phyloP scores from a whole-genome alignment of 495 filamentous ascomycete species.

The Clavariopsis aquatica region DNA sequence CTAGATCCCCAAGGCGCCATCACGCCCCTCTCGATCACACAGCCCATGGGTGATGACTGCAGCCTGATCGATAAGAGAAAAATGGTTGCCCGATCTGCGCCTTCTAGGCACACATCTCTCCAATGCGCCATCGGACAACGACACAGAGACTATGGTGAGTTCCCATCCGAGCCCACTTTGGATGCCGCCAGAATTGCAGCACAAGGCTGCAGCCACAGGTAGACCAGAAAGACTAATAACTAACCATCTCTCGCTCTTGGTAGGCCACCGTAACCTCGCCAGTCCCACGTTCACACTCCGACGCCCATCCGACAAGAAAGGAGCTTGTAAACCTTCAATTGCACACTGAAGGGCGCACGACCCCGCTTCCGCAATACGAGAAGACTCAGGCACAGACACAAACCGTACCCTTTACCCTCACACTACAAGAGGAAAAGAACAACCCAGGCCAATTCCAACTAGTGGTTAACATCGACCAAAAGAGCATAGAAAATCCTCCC shows the following conservation, averaged over 20 bases:
- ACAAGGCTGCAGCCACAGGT: neutral
- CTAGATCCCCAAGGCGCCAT: neutral
- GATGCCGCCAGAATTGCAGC: neutral
- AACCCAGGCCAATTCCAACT: constrained; percentile 37
- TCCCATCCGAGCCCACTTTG: neutral
- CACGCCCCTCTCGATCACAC: constrained; percentile 3
- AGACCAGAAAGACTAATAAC: constrained; percentile 1
- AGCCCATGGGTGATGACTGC: constrained; percentile 10
- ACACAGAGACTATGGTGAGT: constrained; percentile 19
- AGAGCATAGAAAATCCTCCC: constrained; percentile 4
- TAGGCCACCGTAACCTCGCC: constrained; percentile 28
- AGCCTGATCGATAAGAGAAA: constrained; percentile 29
- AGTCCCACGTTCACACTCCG: neutral
- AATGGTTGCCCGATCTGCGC: constrained; percentile 7
- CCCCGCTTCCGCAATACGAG: constrained; percentile 29
- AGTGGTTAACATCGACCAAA: constrained; percentile 33
- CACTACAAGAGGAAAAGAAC: constrained; percentile 35
- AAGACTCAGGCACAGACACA: constrained; percentile 33
- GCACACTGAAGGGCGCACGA: constrained; percentile 21
- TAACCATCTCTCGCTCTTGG: neutral
- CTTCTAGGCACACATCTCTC: constrained; percentile 14
- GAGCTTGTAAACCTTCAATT: constrained; percentile 22
- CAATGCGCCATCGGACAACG: constrained; percentile 5
- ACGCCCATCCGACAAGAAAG: constrained; percentile 4
- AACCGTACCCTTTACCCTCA: constrained; percentile 33